Percentiles rank a stretch among this genome's conserved stretches.
Evolutionary conservation across 129 eudicot species (phyloP).

Genomic region (Cynara cardunculus): DNA sequence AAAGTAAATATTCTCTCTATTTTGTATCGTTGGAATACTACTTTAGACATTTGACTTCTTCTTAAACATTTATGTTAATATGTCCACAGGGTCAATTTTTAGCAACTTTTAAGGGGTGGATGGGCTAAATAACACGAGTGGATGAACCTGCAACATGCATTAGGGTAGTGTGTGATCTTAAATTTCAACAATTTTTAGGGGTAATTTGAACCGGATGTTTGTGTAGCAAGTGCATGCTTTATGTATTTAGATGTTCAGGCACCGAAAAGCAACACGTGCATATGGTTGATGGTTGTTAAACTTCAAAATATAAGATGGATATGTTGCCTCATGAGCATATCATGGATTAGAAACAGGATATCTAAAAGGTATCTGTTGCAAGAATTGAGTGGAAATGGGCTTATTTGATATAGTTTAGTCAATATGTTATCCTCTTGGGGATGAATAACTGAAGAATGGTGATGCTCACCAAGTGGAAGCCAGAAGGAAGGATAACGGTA

Average conservation of each 20-base stretch:
- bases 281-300: conserved; percentile 1
- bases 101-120: conserved; percentile 5
- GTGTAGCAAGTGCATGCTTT: not conserved
- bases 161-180: not conserved
- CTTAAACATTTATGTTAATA: not conserved
- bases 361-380: not conserved
- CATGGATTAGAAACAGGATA: not conserved
- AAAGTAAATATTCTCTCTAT: not conserved
- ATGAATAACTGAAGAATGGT: not conserved
- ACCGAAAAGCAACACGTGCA: not conserved
- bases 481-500: not conserved
- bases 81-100: not conserved
- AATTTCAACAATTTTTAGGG: not conserved
- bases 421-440: conserved; percentile 12
- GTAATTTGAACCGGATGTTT: not conserved
- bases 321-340: not conserved
- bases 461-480: not conserved
- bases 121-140: not conserved
- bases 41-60: not conserved
- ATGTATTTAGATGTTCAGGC: not conserved
- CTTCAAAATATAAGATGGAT: not conserved
- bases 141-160: not conserved
- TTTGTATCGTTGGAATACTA: not conserved
- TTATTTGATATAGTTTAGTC: not conserved
- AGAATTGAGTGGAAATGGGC: conserved; percentile 2